Percentiles rank a stretch among this genome's conserved stretches.
These are phyloP conservation scores for Penicillium bialowiezense DNA, from an alignment of 495 filamentous ascomycete species.

Conservation along the genomic window DNA sequence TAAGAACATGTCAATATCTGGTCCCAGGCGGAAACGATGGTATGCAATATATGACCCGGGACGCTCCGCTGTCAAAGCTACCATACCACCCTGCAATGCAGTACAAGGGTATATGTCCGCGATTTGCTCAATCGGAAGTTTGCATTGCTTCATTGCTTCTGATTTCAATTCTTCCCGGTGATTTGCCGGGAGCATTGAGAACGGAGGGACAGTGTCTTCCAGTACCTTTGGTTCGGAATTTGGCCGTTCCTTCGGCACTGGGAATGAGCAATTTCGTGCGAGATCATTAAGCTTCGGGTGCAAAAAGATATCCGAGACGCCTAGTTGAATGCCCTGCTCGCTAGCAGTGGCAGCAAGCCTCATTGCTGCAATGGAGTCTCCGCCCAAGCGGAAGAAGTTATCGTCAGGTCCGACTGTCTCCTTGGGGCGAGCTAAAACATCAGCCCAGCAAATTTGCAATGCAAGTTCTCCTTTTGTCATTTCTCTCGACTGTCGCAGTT, in stretches of 20 bases:
- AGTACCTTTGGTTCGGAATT: too few species aligned
- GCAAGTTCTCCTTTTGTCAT: too few species aligned
- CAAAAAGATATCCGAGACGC: too few species aligned
- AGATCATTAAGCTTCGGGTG: too few species aligned
- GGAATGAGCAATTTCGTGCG: too few species aligned
- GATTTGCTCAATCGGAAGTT: background rate
- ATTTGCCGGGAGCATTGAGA: too few species aligned
- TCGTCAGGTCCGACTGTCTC: background rate
- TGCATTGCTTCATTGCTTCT: background rate
- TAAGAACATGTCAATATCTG: background rate
- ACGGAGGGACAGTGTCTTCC: too few species aligned
- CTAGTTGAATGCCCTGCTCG: too few species aligned
- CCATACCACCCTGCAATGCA: background rate
- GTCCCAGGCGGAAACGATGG: background rate
- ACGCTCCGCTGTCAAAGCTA: background rate
- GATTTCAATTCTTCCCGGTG: too few species aligned
- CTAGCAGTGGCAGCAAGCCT: too few species aligned
- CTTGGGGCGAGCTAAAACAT: background rate
- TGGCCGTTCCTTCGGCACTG: too few species aligned
- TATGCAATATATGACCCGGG: background rate
- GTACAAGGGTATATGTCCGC: background rate
- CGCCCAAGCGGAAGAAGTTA: background rate
- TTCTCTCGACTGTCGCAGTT: too few species aligned
- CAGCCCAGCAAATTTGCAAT: constrained; percentile 9
- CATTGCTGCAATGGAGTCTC: background rate